Evolutionary conservation across 192 early-diverging fungal species (phyloP).

Genomic region (Lunasporangiospora selenospora): DNA sequence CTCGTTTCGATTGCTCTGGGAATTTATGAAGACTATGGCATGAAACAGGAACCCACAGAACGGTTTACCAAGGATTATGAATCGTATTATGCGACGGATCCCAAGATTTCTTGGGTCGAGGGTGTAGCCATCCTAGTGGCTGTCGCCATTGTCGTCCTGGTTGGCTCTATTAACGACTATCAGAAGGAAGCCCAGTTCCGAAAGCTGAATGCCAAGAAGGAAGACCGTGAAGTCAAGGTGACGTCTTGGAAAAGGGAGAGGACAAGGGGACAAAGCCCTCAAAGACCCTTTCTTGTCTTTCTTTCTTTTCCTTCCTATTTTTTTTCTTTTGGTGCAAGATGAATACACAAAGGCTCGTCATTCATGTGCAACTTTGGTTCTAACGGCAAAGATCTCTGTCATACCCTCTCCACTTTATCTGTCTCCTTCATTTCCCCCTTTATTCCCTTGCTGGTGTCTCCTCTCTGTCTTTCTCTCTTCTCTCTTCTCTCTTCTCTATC

Average conservation of each 20-base stretch:
- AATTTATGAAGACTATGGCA: constrained; percentile 78
- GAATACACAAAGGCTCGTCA: too few species aligned
- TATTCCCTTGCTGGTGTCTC: too few species aligned
- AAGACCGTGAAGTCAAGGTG: constrained; percentile 77
- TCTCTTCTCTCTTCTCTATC: too few species aligned
- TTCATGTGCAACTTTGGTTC: too few species aligned
- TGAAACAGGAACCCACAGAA: constrained; percentile 21
- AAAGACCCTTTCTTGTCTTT: neutral
- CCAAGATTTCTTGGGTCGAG: constrained; percentile 84
- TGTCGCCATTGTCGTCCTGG: constrained; percentile 78
- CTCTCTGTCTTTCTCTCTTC: neutral
- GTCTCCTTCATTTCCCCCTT: neutral
- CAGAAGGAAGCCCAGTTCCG: constrained; percentile 90
- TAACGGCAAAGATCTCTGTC: too few species aligned
- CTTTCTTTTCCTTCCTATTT: neutral
- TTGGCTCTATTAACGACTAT: constrained; percentile 83
- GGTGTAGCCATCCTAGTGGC: constrained; percentile 86
- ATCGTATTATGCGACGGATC: constrained; percentile 41
- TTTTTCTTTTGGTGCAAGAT: too few species aligned
- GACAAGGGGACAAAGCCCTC: too few species aligned
- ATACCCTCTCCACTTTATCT: neutral
- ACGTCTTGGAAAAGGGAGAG: too few species aligned
- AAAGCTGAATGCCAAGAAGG: constrained; percentile 86
- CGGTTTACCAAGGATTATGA: constrained; percentile 49
- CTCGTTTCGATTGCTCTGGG: constrained; percentile 81